Evolutionary conservation across 1,284 basidiomycete species (phyloP).

Genomic region (Malassezia restricta): DNA sequence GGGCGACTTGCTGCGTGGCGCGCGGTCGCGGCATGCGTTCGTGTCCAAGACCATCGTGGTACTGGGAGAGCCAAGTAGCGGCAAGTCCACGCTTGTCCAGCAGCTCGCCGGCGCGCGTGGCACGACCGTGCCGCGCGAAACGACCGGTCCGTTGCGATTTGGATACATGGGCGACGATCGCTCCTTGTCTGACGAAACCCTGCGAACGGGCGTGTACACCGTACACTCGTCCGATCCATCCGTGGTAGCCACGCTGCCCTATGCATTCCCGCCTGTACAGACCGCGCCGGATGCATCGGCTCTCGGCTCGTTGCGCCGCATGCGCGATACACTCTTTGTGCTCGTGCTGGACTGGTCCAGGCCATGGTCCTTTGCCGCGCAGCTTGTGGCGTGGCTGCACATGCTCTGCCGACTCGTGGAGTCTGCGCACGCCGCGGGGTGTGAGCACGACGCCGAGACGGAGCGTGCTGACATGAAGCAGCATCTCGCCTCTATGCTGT

Average conservation of each 20-base stretch:
- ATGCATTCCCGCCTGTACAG: conserved; percentile 58
- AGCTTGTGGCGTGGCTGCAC: conserved; percentile 69
- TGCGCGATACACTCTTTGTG: conserved; percentile 69
- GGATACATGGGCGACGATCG: conserved; percentile 36
- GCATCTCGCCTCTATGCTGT: conserved; percentile 43
- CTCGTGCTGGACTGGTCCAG: conserved; percentile 90
- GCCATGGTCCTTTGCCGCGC: conserved; percentile 79
- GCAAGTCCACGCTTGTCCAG: conserved; percentile 10
- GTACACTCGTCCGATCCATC: conserved; percentile 66
- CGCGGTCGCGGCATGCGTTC: background rate
- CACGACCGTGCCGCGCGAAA: conserved; percentile 1
- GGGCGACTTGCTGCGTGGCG: conserved; percentile 5
- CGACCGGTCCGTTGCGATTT: conserved; percentile 21
- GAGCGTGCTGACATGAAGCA: conserved; percentile 51
- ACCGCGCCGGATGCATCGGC: conserved; percentile 16
- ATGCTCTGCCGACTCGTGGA: conserved; percentile 15
- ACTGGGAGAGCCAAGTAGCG: conserved; percentile 11
- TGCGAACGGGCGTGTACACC: conserved; percentile 65
- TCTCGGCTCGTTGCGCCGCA: conserved; percentile 43
- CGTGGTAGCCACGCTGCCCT: conserved; percentile 65
- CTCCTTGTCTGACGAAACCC: conserved; percentile 26
- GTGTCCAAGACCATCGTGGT: conserved; percentile 10
- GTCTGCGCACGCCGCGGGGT: background rate
- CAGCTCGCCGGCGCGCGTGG: background rate
- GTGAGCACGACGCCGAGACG: conserved; percentile 54